Evolutionary conservation across 139 green algal genomes (phyloP).

Genomic region (Chlamydomonas urium): DNA sequence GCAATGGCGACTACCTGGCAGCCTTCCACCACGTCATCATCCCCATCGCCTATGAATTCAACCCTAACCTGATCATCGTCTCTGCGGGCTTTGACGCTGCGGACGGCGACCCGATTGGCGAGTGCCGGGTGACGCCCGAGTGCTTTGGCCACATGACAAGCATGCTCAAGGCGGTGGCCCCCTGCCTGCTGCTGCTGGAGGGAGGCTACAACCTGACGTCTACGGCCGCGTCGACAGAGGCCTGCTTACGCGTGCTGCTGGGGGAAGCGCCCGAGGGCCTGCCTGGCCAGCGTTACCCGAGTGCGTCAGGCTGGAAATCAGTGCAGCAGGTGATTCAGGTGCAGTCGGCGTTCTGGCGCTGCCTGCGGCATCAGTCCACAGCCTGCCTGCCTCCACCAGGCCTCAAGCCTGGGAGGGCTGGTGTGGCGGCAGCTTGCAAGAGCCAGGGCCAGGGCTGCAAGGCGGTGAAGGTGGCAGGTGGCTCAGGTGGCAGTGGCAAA

Average conservation of each 20-base stretch:
- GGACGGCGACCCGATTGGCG: conserved; percentile 59
- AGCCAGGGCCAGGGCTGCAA: not conserved
- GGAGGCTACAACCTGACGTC: conserved; percentile 73
- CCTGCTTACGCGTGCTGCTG: conserved; percentile 65
- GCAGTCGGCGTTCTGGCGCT: conserved; percentile 16
- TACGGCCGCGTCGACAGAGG: conserved; percentile 60
- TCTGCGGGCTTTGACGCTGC: conserved; percentile 75
- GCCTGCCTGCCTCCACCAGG: not conserved
- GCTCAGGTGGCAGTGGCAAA: not conserved
- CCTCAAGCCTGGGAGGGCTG: not conserved
- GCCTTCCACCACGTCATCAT: conserved; percentile 53
- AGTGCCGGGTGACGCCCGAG: conserved; percentile 61
- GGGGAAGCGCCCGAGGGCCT: conserved; percentile 46
- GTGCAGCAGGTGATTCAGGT: conserved; percentile 7
- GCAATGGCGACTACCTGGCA: conserved; percentile 63
- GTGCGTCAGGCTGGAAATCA: not conserved
- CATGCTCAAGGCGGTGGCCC: conserved; percentile 54
- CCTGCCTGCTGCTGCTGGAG: conserved; percentile 63
- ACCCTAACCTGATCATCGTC: conserved; percentile 65
- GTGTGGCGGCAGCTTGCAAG: not conserved
- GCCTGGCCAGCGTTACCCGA: conserved; percentile 12
- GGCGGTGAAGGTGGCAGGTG: not conserved
- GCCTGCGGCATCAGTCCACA: conserved; percentile 11
- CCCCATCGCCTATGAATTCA: conserved; percentile 66
- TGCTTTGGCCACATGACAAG: conserved; percentile 64